phyloP scores from a whole-genome alignment of 1,284 basidiomycete species.

The Cryptococcus sp. region DNA sequence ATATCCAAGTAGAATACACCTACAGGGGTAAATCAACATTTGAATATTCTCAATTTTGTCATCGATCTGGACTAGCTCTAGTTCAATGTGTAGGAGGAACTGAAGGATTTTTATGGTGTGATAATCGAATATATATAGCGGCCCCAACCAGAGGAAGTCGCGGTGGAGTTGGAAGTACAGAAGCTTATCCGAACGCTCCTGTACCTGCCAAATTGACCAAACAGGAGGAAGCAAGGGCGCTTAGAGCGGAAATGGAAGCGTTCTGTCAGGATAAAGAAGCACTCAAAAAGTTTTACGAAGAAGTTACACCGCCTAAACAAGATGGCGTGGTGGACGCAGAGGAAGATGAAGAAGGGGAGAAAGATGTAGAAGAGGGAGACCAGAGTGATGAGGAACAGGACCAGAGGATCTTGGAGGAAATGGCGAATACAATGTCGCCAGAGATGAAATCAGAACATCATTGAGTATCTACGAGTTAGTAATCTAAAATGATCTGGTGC shows the following conservation, averaged over 20 bases:
- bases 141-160: constrained; percentile 28
- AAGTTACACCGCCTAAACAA: constrained; percentile 54
- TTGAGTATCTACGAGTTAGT: too few relatives aligned
- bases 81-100: constrained; percentile 75
- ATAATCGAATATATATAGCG: constrained; percentile 63
- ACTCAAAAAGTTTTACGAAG: constrained; percentile 65
- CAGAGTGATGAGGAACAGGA: constrained; percentile 6
- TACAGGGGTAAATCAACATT: constrained; percentile 69
- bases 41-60: constrained; percentile 81
- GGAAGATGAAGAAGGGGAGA: background rate
- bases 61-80: constrained; percentile 78
- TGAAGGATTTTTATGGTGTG: constrained; percentile 78
- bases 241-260: constrained; percentile 56
- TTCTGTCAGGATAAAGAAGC: constrained; percentile 62
- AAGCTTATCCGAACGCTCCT: constrained; percentile 14
- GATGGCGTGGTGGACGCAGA: background rate
- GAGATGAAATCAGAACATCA: too few relatives aligned
- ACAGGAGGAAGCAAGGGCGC: constrained; percentile 35
- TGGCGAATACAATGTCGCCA: background rate
- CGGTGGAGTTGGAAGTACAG: constrained; percentile 52
- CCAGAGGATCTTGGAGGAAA: background rate
- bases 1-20: constrained; percentile 79
- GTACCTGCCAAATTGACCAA: constrained; percentile 22
- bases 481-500: too few relatives aligned
- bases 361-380: constrained; percentile 7